Conservation (phyloP, 176 grass and related monocot species). For the Secale cereale region DNA sequence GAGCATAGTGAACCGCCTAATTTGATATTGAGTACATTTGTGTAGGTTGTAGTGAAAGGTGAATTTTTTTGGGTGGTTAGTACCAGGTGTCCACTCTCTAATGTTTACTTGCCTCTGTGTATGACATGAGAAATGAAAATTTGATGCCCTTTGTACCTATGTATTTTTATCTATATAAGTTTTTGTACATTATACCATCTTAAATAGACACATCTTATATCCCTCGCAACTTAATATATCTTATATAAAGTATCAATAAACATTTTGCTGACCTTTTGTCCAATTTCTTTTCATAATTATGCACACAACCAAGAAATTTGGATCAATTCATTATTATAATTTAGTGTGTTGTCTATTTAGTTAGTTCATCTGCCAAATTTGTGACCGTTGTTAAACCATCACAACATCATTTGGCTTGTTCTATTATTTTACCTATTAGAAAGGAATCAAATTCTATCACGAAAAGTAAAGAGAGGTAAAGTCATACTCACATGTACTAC, state of each 20-base stretch:
- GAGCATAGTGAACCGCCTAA: not conserved
- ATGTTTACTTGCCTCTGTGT: not conserved
- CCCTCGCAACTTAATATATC: too few relatives aligned
- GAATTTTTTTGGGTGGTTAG: slow-evolving; percentile 79
- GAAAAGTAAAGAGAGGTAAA: too few relatives aligned
- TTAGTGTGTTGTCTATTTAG: not conserved
- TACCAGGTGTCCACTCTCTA: slow-evolving; percentile 48
- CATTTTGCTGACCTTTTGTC: not conserved
- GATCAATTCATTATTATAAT: not conserved
- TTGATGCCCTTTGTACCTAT: not conserved
- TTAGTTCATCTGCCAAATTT: not conserved
- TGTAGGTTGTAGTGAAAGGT: slow-evolving; percentile 80
- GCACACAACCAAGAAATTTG: not conserved
- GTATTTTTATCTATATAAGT: not conserved
- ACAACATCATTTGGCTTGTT: too few relatives aligned
- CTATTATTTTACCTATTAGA: too few relatives aligned
- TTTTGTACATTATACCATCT: not conserved
- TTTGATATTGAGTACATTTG: not conserved
- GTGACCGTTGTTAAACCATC: too few relatives aligned
- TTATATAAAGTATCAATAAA: not conserved
- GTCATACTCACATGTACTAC: too few relatives aligned
- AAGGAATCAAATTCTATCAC: too few relatives aligned
- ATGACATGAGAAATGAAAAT: not conserved
- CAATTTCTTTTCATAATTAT: not conserved
- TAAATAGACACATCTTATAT: not conserved